Evolutionary conservation across 495 filamentous ascomycete genomes (phyloP).

Genomic region (Daldinia bambusicola): DNA sequence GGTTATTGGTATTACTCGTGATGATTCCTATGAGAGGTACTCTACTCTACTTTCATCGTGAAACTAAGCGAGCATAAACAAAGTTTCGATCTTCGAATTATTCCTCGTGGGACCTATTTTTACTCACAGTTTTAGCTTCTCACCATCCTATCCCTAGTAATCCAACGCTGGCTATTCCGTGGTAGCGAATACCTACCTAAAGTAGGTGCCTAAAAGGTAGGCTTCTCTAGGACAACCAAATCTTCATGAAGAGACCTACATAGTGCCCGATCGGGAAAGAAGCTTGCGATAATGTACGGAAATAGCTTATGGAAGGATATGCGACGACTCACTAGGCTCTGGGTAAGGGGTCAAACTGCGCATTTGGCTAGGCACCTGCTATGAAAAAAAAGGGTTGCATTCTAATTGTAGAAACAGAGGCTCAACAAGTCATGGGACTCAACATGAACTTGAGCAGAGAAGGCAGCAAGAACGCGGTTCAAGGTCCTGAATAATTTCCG

Average conservation of each 20-base stretch:
- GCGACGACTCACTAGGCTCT: neutral
- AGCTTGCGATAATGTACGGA: neutral
- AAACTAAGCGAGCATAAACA: neutral
- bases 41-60: neutral
- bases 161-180: neutral
- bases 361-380: neutral
- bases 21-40: too few species aligned
- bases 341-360: neutral
- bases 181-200: neutral
- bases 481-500: slow-evolving; percentile 10
- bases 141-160: neutral
- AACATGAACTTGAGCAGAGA: neutral
- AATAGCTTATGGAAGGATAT: neutral
- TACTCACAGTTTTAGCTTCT: neutral
- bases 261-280: neutral
- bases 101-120: slow-evolving; percentile 3
- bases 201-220: too few species aligned
- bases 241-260: neutral
- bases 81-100: neutral
- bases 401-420: slow-evolving; percentile 22
- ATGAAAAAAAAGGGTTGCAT: neutral
- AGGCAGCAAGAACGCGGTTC: slow-evolving; percentile 2
- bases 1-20: neutral
- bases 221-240: neutral
- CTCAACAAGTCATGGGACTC: slow-evolving; percentile 1